Conservation (phyloP, 2,329 filamentous ascomycete genomes). For the Chaetomiaceae sp. region DNA sequence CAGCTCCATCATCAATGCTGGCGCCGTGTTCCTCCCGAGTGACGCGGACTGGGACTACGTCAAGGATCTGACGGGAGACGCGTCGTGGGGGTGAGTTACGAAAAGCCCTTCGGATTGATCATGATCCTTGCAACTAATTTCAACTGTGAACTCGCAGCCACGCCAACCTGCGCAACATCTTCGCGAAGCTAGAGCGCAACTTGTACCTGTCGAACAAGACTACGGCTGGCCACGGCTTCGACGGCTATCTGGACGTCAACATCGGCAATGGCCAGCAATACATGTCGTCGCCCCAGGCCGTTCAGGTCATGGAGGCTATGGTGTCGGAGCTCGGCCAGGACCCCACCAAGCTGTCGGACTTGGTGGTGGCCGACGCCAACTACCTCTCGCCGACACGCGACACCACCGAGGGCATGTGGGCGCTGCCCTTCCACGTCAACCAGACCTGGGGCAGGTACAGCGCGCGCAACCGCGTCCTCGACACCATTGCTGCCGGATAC, state of each 20-base stretch:
- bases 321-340: not conserved
- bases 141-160: conserved; percentile 4
- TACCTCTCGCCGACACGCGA: not conserved
- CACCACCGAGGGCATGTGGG: conserved; percentile 28
- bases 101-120: too few relatives aligned
- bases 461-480: conserved; percentile 48
- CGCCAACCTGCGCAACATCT: conserved; percentile 25
- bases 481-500: conserved; percentile 32
- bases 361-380: not conserved
- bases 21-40: conserved; percentile 35
- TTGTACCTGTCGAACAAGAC: conserved; percentile 41
- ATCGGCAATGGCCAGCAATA: not conserved
- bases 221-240: conserved; percentile 49
- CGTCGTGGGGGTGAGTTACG: conserved; percentile 30
- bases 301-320: conserved; percentile 22
- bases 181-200: conserved; percentile 48
- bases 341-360: too few relatives aligned
- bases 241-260: conserved; percentile 49
- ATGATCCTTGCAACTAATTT: conserved; percentile 16
- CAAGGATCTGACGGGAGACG: conserved; percentile 38
- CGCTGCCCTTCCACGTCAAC: conserved; percentile 49
- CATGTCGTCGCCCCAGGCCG: too few relatives aligned
- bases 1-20: conserved; percentile 34
- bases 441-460: conserved; percentile 44
- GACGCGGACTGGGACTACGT: conserved; percentile 40